Evolutionary conservation across 306 rosid species (phyloP).

Genomic region (Cicer chorassanicum): DNA sequence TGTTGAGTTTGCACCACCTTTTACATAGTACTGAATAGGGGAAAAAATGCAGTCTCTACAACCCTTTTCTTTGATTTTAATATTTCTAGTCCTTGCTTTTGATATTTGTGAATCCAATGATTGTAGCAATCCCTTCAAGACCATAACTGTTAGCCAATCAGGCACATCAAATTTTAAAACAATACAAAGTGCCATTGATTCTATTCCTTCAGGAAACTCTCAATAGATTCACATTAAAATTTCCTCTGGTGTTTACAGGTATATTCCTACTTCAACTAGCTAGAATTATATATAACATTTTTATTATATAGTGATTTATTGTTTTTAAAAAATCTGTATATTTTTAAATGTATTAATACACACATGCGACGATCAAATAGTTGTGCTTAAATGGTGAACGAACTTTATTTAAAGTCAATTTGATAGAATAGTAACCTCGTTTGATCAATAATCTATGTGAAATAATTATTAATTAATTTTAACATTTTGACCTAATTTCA

Average conservation of each 20-base stretch:
- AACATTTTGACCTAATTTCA: too few species aligned
- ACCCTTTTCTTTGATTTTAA: background rate
- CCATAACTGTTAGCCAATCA: constrained; percentile 25
- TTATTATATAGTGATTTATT: background rate
- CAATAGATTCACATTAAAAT: constrained; percentile 49
- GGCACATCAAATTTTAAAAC: constrained; percentile 39
- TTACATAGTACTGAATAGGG: background rate
- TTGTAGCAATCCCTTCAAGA: constrained; percentile 23
- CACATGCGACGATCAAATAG: too few species aligned
- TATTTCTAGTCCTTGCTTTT: background rate
- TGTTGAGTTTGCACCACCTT: background rate
- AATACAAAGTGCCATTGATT: constrained; percentile 50
- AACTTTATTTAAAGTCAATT: too few species aligned
- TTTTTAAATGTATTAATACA: too few species aligned
- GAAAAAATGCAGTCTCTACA: constrained; percentile 22
- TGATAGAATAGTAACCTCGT: too few species aligned
- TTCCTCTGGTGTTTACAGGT: constrained; percentile 40
- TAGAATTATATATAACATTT: background rate
- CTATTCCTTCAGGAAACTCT: constrained; percentile 31
- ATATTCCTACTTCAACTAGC: background rate
- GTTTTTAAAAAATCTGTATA: background rate
- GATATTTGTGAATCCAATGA: constrained; percentile 25
- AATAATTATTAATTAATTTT: too few species aligned
- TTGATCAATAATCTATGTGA: too few species aligned
- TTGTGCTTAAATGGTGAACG: too few species aligned